Evolutionary conservation across 2,329 filamentous ascomycete genomes (phyloP).

Genomic region (Alternaria dauci): DNA sequence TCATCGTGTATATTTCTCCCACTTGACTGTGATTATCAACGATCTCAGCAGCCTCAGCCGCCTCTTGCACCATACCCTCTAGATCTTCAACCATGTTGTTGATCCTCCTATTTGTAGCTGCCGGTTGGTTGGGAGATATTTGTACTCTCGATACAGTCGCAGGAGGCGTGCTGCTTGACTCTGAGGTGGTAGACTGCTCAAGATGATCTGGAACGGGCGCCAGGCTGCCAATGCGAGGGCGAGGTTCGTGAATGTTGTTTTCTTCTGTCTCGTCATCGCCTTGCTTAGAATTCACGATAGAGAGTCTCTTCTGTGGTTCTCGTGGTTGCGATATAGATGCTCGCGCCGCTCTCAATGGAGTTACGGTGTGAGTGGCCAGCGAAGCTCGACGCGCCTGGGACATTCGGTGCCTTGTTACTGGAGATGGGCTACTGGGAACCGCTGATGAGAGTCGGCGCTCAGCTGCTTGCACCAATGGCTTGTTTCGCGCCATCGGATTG

Average conservation of each 20-base stretch:
- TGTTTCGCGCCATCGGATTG: constrained; percentile 11
- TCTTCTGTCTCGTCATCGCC: constrained; percentile 14
- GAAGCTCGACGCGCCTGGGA: constrained; percentile 23
- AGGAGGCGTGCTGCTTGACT: constrained; percentile 25
- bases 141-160: constrained; percentile 28
- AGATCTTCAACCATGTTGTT: constrained; percentile 50
- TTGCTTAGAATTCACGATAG: constrained; percentile 22
- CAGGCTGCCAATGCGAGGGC: constrained; percentile 28
- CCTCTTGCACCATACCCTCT: constrained; percentile 56
- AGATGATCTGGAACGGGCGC: constrained; percentile 37
- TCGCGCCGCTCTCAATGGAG: constrained; percentile 8
- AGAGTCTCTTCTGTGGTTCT: constrained; percentile 25
- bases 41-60: constrained; percentile 48
- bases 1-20: constrained; percentile 51
- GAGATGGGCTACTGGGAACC: constrained; percentile 26
- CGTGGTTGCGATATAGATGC: constrained; percentile 18
- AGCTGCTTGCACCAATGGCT: constrained; percentile 11
- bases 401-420: constrained; percentile 24
- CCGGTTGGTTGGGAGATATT: constrained; percentile 33
- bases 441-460: constrained; percentile 14
- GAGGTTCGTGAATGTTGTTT: constrained; percentile 5
- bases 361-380: constrained; percentile 5
- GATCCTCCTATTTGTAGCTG: constrained; percentile 25
- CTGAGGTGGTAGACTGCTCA: constrained; percentile 27
- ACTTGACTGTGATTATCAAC: constrained; percentile 43